Percentiles rank a stretch among this genome's conserved stretches.
phyloP scores from a whole-genome alignment of 1,284 basidiomycete genomes.

The Acaromyces ingoldii region DNA sequence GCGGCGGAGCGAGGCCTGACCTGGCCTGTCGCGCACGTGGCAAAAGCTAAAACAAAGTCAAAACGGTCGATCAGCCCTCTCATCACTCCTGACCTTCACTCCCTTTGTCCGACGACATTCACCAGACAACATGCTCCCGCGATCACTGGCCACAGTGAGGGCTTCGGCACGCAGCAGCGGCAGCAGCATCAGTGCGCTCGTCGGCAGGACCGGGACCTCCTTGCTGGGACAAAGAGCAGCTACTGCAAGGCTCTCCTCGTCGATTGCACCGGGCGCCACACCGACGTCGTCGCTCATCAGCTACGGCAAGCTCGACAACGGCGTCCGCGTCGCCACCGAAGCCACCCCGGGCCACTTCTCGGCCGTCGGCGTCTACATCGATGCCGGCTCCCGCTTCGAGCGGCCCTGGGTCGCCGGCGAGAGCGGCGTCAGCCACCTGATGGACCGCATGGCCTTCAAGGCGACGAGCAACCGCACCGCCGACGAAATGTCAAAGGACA shows the following conservation, averaged over 20 bases:
- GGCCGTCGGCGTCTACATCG: constrained; percentile 85
- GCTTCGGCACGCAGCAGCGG: no score
- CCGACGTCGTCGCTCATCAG: constrained; percentile 27
- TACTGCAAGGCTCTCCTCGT: background rate
- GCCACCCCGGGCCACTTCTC: constrained; percentile 89
- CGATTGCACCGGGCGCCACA: background rate
- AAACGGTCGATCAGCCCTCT: no score
- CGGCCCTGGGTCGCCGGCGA: constrained; percentile 58
- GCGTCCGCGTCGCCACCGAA: constrained; percentile 86
- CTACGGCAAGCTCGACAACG: constrained; percentile 83
- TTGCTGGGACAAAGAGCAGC: no score
- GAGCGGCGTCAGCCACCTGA: constrained; percentile 80
- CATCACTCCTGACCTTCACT: no score
- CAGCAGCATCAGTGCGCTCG: no score
- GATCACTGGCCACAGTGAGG: no score
- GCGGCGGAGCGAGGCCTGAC: no score
- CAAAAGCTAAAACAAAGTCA: no score
- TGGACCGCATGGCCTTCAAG: constrained; percentile 95
- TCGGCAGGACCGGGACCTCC: no score
- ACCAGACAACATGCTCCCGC: no score
- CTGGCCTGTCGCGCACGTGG: no score
- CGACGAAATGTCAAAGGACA: constrained; percentile 73
- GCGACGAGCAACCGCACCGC: constrained; percentile 56
- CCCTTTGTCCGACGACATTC: no score
- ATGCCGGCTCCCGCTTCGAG: constrained; percentile 91